phyloP scores from a whole-genome alignment of 148 eudicot genomes.

The Rhododendron ovatum region DNA sequence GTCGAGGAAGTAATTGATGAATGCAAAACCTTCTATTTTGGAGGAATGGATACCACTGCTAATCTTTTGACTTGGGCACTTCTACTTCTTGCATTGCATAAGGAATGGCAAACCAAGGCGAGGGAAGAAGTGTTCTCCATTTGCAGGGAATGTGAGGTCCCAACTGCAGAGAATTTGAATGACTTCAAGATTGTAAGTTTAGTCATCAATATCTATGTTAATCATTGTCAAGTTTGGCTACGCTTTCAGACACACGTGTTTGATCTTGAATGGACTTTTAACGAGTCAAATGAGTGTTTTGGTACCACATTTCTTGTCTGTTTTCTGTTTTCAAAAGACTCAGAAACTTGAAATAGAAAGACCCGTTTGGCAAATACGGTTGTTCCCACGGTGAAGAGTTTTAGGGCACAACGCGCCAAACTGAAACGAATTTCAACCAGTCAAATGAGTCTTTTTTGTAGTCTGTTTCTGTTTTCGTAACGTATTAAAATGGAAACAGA shows the following conservation, averaged over 20 bases:
- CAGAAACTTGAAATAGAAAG: too few relatives aligned
- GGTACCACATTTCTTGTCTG: neutral
- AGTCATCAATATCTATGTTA: neutral
- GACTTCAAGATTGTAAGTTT: slow-evolving; percentile 58
- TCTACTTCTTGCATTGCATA: slow-evolving; percentile 56
- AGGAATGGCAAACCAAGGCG: slow-evolving; percentile 71
- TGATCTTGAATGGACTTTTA: neutral
- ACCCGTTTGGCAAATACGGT: too few relatives aligned
- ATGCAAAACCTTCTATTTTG: slow-evolving; percentile 85
- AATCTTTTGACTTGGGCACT: slow-evolving; percentile 72
- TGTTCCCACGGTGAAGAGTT: neutral
- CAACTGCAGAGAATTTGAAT: slow-evolving; percentile 42
- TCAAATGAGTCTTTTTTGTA: neutral
- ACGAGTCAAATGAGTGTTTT: neutral
- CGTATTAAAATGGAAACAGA: too few relatives aligned
- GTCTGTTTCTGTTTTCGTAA: neutral
- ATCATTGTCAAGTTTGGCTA: neutral
- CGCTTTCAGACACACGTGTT: neutral
- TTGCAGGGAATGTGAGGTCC: slow-evolving; percentile 32
- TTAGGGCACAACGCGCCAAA: neutral
- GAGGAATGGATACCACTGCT: slow-evolving; percentile 85
- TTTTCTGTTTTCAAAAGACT: neutral
- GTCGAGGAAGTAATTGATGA: slow-evolving; percentile 68
- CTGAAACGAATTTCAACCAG: neutral
- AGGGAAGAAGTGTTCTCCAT: slow-evolving; percentile 56